These are phyloP conservation scores for Cubamyces lactineus DNA, from an alignment of 768 basidiomycete species.

Conservation along the genomic window DNA sequence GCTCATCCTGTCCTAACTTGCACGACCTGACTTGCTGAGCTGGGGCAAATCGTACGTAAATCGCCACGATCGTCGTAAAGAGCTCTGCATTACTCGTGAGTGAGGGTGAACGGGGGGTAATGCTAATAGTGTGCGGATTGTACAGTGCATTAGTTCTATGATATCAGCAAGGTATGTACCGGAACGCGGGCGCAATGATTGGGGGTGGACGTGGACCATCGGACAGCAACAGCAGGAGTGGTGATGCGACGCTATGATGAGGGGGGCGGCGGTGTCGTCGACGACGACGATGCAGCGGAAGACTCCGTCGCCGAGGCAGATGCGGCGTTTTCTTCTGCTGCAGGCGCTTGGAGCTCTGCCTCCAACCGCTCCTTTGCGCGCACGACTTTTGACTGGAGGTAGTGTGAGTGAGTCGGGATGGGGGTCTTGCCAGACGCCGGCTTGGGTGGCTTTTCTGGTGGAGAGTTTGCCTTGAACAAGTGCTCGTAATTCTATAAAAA, in stretches of 20 bases:
- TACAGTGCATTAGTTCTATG: constrained; percentile 26
- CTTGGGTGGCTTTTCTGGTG: constrained; percentile 53
- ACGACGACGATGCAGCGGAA: not conserved
- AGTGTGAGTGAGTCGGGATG: constrained; percentile 70
- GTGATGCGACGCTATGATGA: constrained; percentile 6
- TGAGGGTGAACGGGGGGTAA: constrained; percentile 21
- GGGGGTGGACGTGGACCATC: not conserved
- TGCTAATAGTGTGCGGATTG: constrained; percentile 22
- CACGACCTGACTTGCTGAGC: not conserved
- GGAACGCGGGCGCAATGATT: constrained; percentile 5
- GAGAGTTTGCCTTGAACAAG: constrained; percentile 88
- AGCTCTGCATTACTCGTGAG: constrained; percentile 19
- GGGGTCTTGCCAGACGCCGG: constrained; percentile 47
- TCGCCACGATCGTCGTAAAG: not conserved
- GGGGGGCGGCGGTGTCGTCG: constrained; percentile 19
- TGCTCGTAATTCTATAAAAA: constrained; percentile 84
- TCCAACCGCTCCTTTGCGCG: constrained; percentile 94
- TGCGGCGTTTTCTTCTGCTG: constrained; percentile 15
- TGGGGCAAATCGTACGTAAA: not conserved
- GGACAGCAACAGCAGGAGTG: not conserved
- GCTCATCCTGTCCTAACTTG: no score
- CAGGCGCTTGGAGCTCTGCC: constrained; percentile 60
- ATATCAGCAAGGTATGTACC: constrained; percentile 23
- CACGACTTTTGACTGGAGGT: constrained; percentile 96
- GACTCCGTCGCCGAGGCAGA: constrained; percentile 4